Percentiles rank a stretch among this genome's conserved stretches.
These are phyloP conservation scores for Exophiala sp. DNA, from an alignment of 2,329 filamentous ascomycete species.

Conservation along the genomic window DNA sequence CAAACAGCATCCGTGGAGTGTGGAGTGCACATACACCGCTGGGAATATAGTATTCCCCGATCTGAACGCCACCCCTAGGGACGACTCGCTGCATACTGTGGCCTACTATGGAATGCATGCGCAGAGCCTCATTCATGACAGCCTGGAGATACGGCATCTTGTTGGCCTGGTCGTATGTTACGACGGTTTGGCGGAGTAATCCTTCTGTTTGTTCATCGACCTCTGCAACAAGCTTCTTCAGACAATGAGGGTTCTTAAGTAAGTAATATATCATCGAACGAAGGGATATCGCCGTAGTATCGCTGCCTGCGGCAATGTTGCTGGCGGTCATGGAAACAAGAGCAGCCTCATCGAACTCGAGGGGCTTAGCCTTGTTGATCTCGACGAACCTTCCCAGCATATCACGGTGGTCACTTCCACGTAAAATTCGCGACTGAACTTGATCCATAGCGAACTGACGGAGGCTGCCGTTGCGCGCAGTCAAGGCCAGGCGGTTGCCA, in stretches of 20 bases:
- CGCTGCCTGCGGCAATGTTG: slow-evolving; percentile 36
- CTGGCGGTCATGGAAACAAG: slow-evolving; percentile 32
- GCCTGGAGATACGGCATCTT: slow-evolving; percentile 47
- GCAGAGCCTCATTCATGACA: slow-evolving; percentile 51
- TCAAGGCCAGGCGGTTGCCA: slow-evolving; percentile 37
- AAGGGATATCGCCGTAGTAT: slow-evolving; percentile 34
- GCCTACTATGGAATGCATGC: slow-evolving; percentile 49
- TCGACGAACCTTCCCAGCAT: slow-evolving; percentile 39
- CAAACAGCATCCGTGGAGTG: not conserved
- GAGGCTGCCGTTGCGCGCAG: slow-evolving; percentile 34
- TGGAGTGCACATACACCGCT: slow-evolving; percentile 23
- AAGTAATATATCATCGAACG: slow-evolving; percentile 33
- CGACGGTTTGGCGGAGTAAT: not conserved
- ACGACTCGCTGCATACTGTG: slow-evolving; percentile 51
- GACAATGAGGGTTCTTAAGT: slow-evolving; percentile 28
- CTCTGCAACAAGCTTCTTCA: slow-evolving; percentile 46
- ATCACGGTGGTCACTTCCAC: slow-evolving; percentile 35
- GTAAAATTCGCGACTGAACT: slow-evolving; percentile 31
- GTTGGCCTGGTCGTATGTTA: slow-evolving; percentile 22
- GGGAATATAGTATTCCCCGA: slow-evolving; percentile 36
- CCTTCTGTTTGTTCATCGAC: slow-evolving; percentile 38
- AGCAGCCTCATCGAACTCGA: slow-evolving; percentile 33
- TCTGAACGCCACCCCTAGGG: slow-evolving; percentile 38
- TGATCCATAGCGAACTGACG: slow-evolving; percentile 18
- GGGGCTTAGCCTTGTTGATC: slow-evolving; percentile 35